Base-by-base conservation (phyloP, 2,329 filamentous ascomycete species). In the Monosporascus sp. region DNA sequence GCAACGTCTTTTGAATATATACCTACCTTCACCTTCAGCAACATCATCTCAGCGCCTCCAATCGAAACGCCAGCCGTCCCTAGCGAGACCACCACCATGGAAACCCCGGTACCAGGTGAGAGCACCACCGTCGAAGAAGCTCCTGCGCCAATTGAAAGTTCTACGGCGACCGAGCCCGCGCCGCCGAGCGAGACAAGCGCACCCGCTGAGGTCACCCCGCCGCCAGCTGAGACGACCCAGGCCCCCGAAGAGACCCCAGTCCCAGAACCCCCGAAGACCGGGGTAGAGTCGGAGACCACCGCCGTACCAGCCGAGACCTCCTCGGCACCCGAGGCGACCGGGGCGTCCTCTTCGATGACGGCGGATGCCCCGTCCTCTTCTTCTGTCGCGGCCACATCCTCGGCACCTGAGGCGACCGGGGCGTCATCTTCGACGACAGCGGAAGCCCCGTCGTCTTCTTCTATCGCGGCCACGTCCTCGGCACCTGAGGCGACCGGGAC, bases 11-110 rank as follows among this genome's bases (percentile, higher is more conserved):
- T 11, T 14, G 31, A 2, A 35, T 9, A 35, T 35, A 14, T 35
- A 35, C 31, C 31, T 14, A 35, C 11, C 31, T 35, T 35, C 41
- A 24, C 17, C 49, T 6, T 14, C 38, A 8, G 50, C 50, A n/a
- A 36, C 50, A 14, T 37, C 52, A 9, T 45, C 51, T 38, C 51
- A 15, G 47, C 49, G 17, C 43, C 35, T 25, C 45, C 50, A 24
- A 45, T 46, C 2, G 20, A 35, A 11, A 20, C 51, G 6, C 17
- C 48, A 27, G 39, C 31, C 11, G 36, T 15, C 11, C 25, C 50
- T 51, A 20, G 17, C 38, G 38, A 47, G 14, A 25, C 31, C 17
- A 25, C 50, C 3, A 11, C 50, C 17, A 31, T 27, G 17, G 27
- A 24, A 14, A 24, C n/a, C 39, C n/a, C 39, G 18, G 20, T 15